Base-by-base conservation (phyloP, 2,329 filamentous ascomycete genomes). In the Blastomyces parvus region DNA sequence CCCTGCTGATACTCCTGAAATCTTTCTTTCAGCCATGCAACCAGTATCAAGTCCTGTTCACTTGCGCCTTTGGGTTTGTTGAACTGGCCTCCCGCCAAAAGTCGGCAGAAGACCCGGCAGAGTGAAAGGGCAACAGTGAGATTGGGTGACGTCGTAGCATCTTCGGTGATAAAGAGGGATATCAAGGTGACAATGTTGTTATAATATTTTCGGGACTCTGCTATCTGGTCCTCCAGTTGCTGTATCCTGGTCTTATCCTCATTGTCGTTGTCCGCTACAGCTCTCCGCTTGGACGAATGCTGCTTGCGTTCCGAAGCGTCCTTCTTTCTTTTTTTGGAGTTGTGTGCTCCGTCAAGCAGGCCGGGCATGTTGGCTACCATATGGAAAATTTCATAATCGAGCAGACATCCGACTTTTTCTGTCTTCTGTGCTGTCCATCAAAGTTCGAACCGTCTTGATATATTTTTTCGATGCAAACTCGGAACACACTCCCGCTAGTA, bases 181-280 rank as follows among this genome's bases (percentile, higher is more conserved):
- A 96, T 80, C 46, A 97, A 78, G 13, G 83, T 84, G 8, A 85
- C 83, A 70, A 97, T 93, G 72, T 96, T 91, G 80, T 96, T 96
- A 81, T 95, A 96, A 77, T 96, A 85, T 75, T 91, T 90, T 71
- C 86, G 89, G 59, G 91, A 96, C 74, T 94, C 87, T 66, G 91
- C 78, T 62, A 97, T 91, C 63, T 89, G 87, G 66, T 85, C 82
- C 78, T 97, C 92, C 62, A 97, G 83, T 62, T 85, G 78, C 52
- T 93, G 77, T 64, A 96, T 89, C 66, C 85, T 83, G 63, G 80
- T 74, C 71, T 86, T 83, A 66, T 82, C 78, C 63, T 74, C 71
- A 52, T 75, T 46, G n/a, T 53, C 73, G 61, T 81, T 79, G 66
- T 79, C 78, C 60, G 76, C 76, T 66, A 80, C 78, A 70, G 77